phyloP scores from a whole-genome alignment of 805 yeast genomes.

The Isabelozyma gotoi region DNA sequence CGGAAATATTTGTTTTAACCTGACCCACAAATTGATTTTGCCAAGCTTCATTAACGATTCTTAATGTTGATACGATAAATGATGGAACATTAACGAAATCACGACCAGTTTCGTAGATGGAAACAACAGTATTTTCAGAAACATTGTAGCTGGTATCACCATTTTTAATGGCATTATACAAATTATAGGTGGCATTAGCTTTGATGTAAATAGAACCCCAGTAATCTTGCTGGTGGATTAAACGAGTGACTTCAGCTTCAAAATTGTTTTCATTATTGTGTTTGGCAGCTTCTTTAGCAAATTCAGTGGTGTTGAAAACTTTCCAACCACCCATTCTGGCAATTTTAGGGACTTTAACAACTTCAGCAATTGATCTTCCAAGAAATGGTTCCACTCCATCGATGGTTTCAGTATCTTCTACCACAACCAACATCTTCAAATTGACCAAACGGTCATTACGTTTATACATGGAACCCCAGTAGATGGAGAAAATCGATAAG shows the following conservation, averaged over 20 bases:
- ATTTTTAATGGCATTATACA: slow-evolving; percentile 37
- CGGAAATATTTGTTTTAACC: slow-evolving; percentile 16
- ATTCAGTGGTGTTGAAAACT: slow-evolving; percentile 25
- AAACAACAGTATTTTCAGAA: slow-evolving; percentile 29
- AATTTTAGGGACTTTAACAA: slow-evolving; percentile 21
- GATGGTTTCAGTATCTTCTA: slow-evolving; percentile 22
- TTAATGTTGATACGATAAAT: slow-evolving; percentile 42
- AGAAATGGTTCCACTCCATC: slow-evolving; percentile 37
- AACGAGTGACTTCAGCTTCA: slow-evolving; percentile 38
- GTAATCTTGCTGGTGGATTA: slow-evolving; percentile 53
- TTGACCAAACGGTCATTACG: slow-evolving; percentile 29
- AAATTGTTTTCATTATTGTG: slow-evolving; percentile 19
- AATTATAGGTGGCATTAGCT: slow-evolving; percentile 44
- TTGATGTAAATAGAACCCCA: slow-evolving; percentile 64
- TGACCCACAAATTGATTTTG: slow-evolving; percentile 21
- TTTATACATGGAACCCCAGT: slow-evolving; percentile 40
- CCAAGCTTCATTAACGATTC: slow-evolving; percentile 32
- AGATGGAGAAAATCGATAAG: slow-evolving; percentile 34
- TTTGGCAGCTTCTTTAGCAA: slow-evolving; percentile 24
- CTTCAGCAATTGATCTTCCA: slow-evolving; percentile 47
- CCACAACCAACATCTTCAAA: slow-evolving; percentile 36
- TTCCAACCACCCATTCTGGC: slow-evolving; percentile 36
- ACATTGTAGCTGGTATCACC: slow-evolving; percentile 31
- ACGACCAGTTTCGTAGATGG: slow-evolving; percentile 61
- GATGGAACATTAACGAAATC: slow-evolving; percentile 51